A percentile compares a stretch with the other conserved stretches of the same genome.
Evolutionary conservation across 305 asterid species (phyloP).

Genomic region (Vinca major): DNA sequence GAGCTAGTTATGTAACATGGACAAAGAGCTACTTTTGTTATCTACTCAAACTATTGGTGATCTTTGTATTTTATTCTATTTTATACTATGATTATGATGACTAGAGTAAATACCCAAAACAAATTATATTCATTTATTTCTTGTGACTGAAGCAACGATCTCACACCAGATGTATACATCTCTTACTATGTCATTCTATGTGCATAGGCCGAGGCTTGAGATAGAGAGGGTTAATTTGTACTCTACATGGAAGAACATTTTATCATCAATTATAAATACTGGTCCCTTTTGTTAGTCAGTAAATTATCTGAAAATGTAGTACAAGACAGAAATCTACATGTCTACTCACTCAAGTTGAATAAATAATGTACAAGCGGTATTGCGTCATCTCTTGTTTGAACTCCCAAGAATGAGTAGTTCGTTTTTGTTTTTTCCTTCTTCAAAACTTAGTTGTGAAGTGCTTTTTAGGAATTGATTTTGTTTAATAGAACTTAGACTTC

Average conservation of each 20-base stretch:
- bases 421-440: background rate
- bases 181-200: background rate
- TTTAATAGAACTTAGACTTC: background rate
- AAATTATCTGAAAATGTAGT: background rate
- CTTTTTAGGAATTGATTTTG: background rate
- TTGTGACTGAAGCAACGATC: background rate
- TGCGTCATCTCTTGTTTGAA: background rate
- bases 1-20: background rate
- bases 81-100: no score
- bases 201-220: background rate
- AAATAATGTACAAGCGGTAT: background rate
- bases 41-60: background rate
- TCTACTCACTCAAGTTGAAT: background rate
- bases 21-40: background rate
- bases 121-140: background rate
- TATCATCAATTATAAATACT: background rate
- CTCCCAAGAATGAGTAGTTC: background rate
- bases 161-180: background rate
- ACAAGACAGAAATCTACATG: background rate
- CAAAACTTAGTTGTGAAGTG: background rate
- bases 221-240: background rate
- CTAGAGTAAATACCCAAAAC: no score
- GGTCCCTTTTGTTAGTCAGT: background rate
- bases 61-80: no score
- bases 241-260: background rate